Evolutionary conservation across 805 yeast genomes (phyloP).

Genomic region (Priceomyces carsonii): DNA sequence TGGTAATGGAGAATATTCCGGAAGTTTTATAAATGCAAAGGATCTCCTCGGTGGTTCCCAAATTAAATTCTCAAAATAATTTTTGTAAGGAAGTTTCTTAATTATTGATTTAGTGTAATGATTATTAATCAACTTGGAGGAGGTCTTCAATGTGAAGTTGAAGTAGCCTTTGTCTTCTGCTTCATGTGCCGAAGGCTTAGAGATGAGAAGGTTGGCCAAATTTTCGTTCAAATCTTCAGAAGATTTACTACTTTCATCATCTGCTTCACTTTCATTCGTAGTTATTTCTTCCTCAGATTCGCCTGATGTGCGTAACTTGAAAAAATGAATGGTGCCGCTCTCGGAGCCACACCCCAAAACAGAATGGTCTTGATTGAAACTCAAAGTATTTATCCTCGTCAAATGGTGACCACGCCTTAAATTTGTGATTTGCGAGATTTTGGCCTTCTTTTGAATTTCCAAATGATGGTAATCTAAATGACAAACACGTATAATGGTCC

Average conservation of each 20-base stretch:
- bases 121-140: constrained; percentile 28
- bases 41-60: constrained; percentile 46
- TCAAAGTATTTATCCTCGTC: constrained; percentile 33
- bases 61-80: constrained; percentile 40
- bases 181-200: constrained; percentile 18
- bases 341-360: constrained; percentile 43
- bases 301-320: constrained; percentile 19
- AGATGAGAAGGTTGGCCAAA: constrained; percentile 36
- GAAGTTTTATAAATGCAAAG: constrained; percentile 41
- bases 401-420: constrained; percentile 43
- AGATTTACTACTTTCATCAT: constrained; percentile 22
- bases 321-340: constrained; percentile 43
- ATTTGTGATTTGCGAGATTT: constrained; percentile 29
- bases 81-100: constrained; percentile 40
- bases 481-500: constrained; percentile 42
- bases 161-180: constrained; percentile 9
- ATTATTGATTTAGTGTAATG: constrained; percentile 38
- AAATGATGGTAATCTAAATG: constrained; percentile 16
- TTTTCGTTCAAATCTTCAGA: constrained; percentile 45
- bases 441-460: constrained; percentile 11
- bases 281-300: constrained; percentile 12
- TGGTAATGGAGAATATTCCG: constrained; percentile 25
- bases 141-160: constrained; percentile 9
- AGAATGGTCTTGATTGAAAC: constrained; percentile 32
- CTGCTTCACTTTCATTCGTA: constrained; percentile 19